A percentile compares a stretch with the other conserved stretches of the same genome.
These are phyloP conservation scores for Aspergillus diversus DNA, from an alignment of 495 filamentous ascomycete species.

Conservation along the genomic window DNA sequence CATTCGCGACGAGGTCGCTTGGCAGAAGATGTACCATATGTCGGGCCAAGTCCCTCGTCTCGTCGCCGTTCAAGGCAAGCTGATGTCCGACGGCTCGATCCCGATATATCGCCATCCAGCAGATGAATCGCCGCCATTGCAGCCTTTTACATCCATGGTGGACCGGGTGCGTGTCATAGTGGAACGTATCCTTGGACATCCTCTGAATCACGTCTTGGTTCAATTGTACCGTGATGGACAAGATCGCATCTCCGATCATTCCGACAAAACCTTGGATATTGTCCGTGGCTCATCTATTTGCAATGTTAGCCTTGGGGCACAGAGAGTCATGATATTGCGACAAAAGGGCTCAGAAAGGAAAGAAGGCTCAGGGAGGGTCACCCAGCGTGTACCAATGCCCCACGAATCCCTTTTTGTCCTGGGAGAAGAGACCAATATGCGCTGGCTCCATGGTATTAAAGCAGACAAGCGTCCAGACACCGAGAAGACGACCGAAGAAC, in stretches of 20 bases:
- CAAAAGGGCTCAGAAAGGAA: constrained; percentile 65
- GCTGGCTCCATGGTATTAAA: constrained; percentile 88
- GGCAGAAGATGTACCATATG: constrained; percentile 91
- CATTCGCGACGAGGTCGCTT: constrained; percentile 75
- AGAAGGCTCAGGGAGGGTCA: constrained; percentile 45
- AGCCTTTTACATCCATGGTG: constrained; percentile 74
- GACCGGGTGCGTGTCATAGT: constrained; percentile 65
- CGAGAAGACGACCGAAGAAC: constrained; percentile 71
- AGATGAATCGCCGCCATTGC: constrained; percentile 82
- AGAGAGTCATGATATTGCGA: constrained; percentile 87
- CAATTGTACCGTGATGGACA: constrained; percentile 88
- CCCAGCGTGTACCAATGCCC: constrained; percentile 74
- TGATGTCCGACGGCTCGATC: constrained; percentile 72
- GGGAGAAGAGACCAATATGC: constrained; percentile 77
- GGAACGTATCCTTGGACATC: constrained; percentile 73
- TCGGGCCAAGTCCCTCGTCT: constrained; percentile 91
- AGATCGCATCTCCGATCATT: constrained; percentile 97
- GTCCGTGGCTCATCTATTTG: constrained; percentile 78
- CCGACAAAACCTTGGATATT: constrained; percentile 96
- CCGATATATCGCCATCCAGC: constrained; percentile 94
- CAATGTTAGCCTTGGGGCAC: constrained; percentile 90
- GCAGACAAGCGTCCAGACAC: constrained; percentile 74
- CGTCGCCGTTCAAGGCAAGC: constrained; percentile 85
- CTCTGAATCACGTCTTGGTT: constrained; percentile 90
- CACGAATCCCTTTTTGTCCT: constrained; percentile 89